Percentiles rank a stretch among this genome's conserved stretches.
These are phyloP conservation scores for Aspergillus biplanus DNA, from an alignment of 495 filamentous ascomycete genomes.

Conservation along the genomic window DNA sequence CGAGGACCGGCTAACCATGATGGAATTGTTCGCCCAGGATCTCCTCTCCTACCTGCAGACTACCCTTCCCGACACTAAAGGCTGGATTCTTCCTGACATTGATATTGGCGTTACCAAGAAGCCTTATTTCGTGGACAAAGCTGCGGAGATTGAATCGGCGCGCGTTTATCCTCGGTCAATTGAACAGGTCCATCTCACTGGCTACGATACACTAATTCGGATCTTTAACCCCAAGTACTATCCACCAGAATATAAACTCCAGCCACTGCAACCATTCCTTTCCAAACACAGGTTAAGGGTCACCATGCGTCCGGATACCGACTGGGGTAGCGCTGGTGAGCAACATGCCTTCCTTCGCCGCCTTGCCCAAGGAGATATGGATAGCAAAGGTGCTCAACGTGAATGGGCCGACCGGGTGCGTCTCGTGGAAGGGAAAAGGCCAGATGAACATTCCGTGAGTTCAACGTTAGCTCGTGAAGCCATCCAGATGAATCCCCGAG, in stretches of 20 bases:
- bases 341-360: conserved; percentile 62
- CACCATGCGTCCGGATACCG: conserved; percentile 67
- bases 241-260: conserved; percentile 54
- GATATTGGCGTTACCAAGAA: conserved; percentile 83
- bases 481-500: conserved; percentile 54
- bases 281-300: conserved; percentile 69
- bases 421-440: conserved; percentile 64
- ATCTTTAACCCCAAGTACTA: conserved; percentile 89
- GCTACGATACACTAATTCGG: conserved; percentile 86
- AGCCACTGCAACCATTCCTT: conserved; percentile 70
- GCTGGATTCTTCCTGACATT: conserved; percentile 43
- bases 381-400: conserved; percentile 58
- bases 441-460: conserved; percentile 64
- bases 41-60: conserved; percentile 44
- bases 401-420: conserved; percentile 75
- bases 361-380: conserved; percentile 54
- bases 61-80: background rate
- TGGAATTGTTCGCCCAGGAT: conserved; percentile 78
- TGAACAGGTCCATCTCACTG: conserved; percentile 78
- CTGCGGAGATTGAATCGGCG: conserved; percentile 61
- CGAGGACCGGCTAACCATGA: conserved; percentile 81
- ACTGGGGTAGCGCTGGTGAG: conserved; percentile 64
- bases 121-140: conserved; percentile 88
- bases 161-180: conserved; percentile 49
- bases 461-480: conserved; percentile 79